phyloP scores from a whole-genome alignment of 2,329 filamentous ascomycete species.

The Escovopsis sp. region DNA sequence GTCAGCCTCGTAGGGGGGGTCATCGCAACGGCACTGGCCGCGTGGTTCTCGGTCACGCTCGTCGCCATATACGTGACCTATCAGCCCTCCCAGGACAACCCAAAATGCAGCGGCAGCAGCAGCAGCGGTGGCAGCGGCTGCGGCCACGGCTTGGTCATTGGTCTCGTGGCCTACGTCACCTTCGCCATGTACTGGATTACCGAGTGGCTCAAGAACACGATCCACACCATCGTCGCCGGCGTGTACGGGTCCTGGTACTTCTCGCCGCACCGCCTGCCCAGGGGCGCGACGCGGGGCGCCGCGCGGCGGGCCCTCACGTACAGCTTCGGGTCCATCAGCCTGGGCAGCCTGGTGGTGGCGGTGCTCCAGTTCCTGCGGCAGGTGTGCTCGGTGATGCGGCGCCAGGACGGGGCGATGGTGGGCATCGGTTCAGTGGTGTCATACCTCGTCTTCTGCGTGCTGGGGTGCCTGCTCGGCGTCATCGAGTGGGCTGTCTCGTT shows the following conservation, averaged over 20 bases:
- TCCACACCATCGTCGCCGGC: slow-evolving; percentile 75
- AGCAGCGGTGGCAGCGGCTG: slow-evolving; percentile 45
- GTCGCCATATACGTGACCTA: slow-evolving; percentile 79
- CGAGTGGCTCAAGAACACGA: slow-evolving; percentile 86
- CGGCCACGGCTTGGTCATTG: slow-evolving; percentile 62
- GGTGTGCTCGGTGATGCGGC: slow-evolving; percentile 59
- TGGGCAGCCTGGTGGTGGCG: slow-evolving; percentile 74
- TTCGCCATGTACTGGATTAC: slow-evolving; percentile 92
- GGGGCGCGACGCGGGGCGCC: slow-evolving; percentile 67
- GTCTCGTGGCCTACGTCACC: slow-evolving; percentile 70
- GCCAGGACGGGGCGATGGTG: slow-evolving; percentile 49
- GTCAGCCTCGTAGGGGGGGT: slow-evolving; percentile 76
- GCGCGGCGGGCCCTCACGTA: slow-evolving; percentile 71
- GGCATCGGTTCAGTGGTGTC: slow-evolving; percentile 55
- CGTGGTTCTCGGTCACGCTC: slow-evolving; percentile 76
- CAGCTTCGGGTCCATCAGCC: slow-evolving; percentile 79
- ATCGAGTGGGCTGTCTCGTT: slow-evolving; percentile 79
- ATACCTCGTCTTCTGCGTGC: slow-evolving; percentile 52
- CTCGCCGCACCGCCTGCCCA: slow-evolving; percentile 52
- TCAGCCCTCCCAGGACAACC: slow-evolving; percentile 43
- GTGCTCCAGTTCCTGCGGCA: slow-evolving; percentile 77
- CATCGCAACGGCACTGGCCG: slow-evolving; percentile 57
- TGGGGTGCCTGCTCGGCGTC: slow-evolving; percentile 61
- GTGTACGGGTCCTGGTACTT: slow-evolving; percentile 95
- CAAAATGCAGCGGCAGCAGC: slow-evolving; percentile 31